Evolutionary conservation across 106 monocot genomes (phyloP).

Genomic region (Vanilla planifolia): DNA sequence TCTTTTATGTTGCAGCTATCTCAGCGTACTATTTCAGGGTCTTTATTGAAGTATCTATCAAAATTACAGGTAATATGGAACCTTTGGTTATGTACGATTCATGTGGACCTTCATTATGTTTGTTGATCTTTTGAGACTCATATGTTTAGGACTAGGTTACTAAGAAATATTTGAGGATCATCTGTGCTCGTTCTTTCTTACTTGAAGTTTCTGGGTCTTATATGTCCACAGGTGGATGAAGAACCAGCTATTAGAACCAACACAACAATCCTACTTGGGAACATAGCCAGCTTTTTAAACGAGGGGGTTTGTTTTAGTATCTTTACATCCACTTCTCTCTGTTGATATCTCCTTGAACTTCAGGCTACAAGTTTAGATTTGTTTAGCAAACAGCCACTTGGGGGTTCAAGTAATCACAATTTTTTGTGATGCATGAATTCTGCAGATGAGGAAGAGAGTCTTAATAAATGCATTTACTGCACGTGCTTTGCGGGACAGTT

Average conservation of each 20-base stretch:
- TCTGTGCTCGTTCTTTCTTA: neutral
- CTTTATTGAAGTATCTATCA: constrained; percentile 91
- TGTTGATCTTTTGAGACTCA: neutral
- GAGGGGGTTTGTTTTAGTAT: constrained; percentile 72
- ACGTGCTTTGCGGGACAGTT: constrained; percentile 85
- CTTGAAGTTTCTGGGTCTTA: neutral
- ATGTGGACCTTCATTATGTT: neutral
- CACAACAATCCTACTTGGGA: constrained; percentile 94
- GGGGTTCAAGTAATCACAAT: neutral
- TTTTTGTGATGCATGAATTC: constrained; percentile 3
- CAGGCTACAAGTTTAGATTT: constrained; percentile 1
- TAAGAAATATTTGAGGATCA: neutral
- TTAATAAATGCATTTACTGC: constrained; percentile 97
- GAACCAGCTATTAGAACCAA: constrained; percentile 98
- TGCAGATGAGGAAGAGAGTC: constrained; percentile 98
- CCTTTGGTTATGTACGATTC: neutral
- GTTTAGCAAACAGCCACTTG: constrained; percentile 1
- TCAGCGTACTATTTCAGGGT: constrained; percentile 89
- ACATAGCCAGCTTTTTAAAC: constrained; percentile 91
- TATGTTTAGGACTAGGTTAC: neutral
- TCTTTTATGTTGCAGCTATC: constrained; percentile 92
- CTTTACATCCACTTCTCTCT: constrained; percentile 12
- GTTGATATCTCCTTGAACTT: neutral
- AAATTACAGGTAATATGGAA: constrained; percentile 74
- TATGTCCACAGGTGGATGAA: constrained; percentile 74